phyloP scores from a whole-genome alignment of 2,329 filamentous ascomycete species.

The Chaetomium globosum region DNA sequence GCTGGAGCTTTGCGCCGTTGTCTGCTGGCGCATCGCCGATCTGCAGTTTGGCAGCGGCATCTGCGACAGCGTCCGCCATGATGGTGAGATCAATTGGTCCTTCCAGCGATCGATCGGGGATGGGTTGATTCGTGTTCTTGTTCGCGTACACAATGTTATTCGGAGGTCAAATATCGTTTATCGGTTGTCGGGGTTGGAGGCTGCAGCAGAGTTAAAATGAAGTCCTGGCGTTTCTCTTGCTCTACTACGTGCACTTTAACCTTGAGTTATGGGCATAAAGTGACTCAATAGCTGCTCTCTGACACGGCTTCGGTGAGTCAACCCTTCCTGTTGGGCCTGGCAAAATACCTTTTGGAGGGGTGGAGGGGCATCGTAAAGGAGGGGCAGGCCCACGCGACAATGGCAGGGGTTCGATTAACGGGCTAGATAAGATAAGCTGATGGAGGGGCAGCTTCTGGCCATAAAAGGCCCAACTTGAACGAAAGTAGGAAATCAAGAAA shows the following conservation, averaged over 20 bases:
- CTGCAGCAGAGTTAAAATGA: background rate
- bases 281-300: background rate
- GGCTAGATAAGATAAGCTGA: constrained; percentile 26
- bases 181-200: background rate
- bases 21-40: constrained; percentile 32
- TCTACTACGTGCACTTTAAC: background rate
- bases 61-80: constrained; percentile 54
- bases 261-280: background rate
- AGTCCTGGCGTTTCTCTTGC: background rate
- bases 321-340: constrained; percentile 15
- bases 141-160: background rate
- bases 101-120: background rate
- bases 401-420: constrained; percentile 17
- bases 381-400: constrained; percentile 19
- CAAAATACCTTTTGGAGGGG: constrained; percentile 20
- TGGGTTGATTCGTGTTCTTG: background rate
- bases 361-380: constrained; percentile 27
- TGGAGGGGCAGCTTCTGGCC: constrained; percentile 3
- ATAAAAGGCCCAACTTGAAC: too few species aligned
- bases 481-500: too few species aligned
- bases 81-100: background rate
- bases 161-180: background rate
- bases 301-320: constrained; percentile 21
- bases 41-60: constrained; percentile 59
- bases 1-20: constrained; percentile 39